phyloP scores from a whole-genome alignment of 352 stramenopile species.

The Labyrinthula sp. region DNA sequence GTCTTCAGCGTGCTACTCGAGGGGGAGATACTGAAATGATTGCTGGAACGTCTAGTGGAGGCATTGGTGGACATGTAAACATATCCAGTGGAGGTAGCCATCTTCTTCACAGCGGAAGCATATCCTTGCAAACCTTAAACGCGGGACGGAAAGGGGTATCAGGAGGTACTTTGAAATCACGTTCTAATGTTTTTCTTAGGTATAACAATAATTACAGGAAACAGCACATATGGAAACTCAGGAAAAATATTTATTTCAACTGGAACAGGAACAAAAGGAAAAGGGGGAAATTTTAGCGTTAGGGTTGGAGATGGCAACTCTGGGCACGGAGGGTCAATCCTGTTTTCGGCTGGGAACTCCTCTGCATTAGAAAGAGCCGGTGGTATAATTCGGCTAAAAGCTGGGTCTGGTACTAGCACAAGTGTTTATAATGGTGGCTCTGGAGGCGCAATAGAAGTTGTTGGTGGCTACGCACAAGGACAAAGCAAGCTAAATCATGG shows the following conservation, averaged over 20 bases:
- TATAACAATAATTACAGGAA: too few relatives aligned
- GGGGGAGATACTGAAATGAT: too few relatives aligned
- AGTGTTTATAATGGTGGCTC: constrained; percentile 64
- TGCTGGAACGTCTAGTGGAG: too few relatives aligned
- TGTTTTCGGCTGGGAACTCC: constrained; percentile 48
- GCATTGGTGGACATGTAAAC: constrained; percentile 47
- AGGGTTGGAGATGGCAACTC: constrained; percentile 54
- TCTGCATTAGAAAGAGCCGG: constrained; percentile 38
- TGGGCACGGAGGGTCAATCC: constrained; percentile 53
- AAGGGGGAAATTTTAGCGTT: constrained; percentile 50
- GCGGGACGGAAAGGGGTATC: constrained; percentile 40
- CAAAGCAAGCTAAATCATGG: constrained; percentile 43
- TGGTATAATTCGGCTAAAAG: constrained; percentile 49
- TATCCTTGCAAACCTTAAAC: constrained; percentile 32
- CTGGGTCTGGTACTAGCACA: constrained; percentile 49
- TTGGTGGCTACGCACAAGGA: constrained; percentile 53
- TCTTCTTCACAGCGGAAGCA: constrained; percentile 29
- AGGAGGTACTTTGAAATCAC: constrained; percentile 44
- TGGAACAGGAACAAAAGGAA: constrained; percentile 37
- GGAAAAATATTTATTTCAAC: constrained; percentile 39
- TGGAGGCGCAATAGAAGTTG: constrained; percentile 57
- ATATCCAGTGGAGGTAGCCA: constrained; percentile 42
- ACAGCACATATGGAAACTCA: constrained; percentile 33
- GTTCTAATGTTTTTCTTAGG: too few relatives aligned
- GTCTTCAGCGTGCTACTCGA: too few relatives aligned